A percentile compares a stretch with the other conserved stretches of the same genome.
These are phyloP conservation scores for Agaricus bisporus DNA, from an alignment of 768 basidiomycete species.

Conservation along the genomic window DNA sequence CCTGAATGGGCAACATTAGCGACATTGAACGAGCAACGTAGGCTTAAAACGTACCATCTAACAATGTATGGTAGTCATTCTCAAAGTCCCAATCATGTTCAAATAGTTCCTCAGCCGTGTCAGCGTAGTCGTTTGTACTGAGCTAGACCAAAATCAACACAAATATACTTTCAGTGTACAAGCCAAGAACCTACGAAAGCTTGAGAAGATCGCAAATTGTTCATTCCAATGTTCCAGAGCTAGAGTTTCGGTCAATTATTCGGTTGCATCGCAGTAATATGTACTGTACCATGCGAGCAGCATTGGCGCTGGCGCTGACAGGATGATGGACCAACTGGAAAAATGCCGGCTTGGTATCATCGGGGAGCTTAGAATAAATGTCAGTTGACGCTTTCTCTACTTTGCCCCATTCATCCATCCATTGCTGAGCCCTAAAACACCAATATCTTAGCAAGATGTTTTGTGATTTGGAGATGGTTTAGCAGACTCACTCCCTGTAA, in stretches of 20 bases:
- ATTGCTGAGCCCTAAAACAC: slow-evolving; percentile 45
- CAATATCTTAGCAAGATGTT: background rate
- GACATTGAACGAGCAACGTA: background rate
- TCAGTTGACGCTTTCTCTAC: slow-evolving; percentile 42
- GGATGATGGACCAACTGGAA: slow-evolving; percentile 67
- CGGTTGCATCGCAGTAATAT: background rate
- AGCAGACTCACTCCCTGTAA: slow-evolving; percentile 53
- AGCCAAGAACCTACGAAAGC: slow-evolving; percentile 24
- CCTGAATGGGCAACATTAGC: slow-evolving; percentile 22
- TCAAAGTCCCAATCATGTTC: slow-evolving; percentile 57
- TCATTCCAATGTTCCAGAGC: slow-evolving; percentile 51
- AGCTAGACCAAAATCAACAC: slow-evolving; percentile 18
- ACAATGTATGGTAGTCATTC: slow-evolving; percentile 49
- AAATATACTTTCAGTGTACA: background rate
- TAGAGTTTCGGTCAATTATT: slow-evolving; percentile 5
- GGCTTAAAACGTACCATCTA: slow-evolving; percentile 35
- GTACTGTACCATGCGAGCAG: slow-evolving; percentile 41
- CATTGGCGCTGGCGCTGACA: slow-evolving; percentile 48
- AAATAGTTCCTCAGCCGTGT: slow-evolving; percentile 49
- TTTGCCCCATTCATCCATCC: slow-evolving; percentile 42
- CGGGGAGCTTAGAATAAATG: slow-evolving; percentile 45
- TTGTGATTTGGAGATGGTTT: slow-evolving; percentile 6
- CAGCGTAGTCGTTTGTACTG: slow-evolving; percentile 52
- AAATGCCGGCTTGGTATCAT: slow-evolving; percentile 47
- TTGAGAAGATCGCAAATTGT: slow-evolving; percentile 58